Conservation (phyloP, 2,329 filamentous ascomycete genomes). For the Penicillium sp. region DNA sequence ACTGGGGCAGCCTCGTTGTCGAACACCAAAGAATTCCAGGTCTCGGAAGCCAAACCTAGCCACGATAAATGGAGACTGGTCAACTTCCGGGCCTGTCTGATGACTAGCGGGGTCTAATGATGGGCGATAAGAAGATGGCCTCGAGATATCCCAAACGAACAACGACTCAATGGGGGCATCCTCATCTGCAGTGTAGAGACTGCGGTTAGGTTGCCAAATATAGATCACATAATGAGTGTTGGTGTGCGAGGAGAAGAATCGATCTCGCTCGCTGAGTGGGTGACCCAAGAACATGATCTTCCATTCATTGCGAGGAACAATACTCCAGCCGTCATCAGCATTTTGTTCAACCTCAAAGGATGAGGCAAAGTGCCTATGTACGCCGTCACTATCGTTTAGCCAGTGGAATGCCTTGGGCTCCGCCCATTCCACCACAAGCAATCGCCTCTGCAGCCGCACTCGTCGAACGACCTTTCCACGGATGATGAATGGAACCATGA, state of each 20-base stretch:
- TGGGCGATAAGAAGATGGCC: constrained; percentile 49
- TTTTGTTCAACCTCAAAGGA: constrained; percentile 51
- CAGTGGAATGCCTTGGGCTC: constrained; percentile 53
- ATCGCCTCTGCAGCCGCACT: constrained; percentile 51
- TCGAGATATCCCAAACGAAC: constrained; percentile 59
- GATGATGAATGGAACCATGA: constrained; percentile 53
- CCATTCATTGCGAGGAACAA: constrained; percentile 58
- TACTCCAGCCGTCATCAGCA: constrained; percentile 37
- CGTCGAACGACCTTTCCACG: constrained; percentile 53
- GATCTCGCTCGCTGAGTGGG: constrained; percentile 54
- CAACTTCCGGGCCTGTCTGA: constrained; percentile 32
- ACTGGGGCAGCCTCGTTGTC: constrained; percentile 52
- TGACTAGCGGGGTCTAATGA: constrained; percentile 50
- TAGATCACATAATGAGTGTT: constrained; percentile 61
- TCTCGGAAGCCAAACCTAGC: constrained; percentile 51
- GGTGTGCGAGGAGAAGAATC: constrained; percentile 63
- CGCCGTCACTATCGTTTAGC: constrained; percentile 51
- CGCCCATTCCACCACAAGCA: constrained; percentile 66
- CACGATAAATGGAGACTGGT: constrained; percentile 46
- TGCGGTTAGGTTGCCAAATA: constrained; percentile 59
- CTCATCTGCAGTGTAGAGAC: constrained; percentile 52
- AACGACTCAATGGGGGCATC: constrained; percentile 58
- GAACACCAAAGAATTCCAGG: constrained; percentile 53
- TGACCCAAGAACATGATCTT: constrained; percentile 59
- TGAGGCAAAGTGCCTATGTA: constrained; percentile 60